Evolutionary conservation across 305 asterid genomes (phyloP).

Genomic region (Fraxinus albicans): DNA sequence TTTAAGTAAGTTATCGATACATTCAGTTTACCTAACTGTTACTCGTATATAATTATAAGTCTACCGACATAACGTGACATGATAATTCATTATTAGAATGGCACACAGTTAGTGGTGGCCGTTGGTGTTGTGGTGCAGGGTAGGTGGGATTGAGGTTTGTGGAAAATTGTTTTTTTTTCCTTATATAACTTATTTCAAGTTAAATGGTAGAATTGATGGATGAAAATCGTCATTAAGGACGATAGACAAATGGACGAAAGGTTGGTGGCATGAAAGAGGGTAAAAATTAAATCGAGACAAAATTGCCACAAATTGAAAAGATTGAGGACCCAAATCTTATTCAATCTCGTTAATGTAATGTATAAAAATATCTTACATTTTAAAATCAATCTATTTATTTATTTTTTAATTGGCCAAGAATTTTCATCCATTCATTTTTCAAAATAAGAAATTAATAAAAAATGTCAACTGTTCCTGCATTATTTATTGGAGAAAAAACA

Average conservation of each 20-base stretch:
- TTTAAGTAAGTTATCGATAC: background rate
- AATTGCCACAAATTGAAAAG: too few species aligned
- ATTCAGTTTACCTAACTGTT: background rate
- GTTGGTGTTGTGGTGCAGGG: background rate
- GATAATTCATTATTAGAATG: background rate
- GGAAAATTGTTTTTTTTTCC: background rate
- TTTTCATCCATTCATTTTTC: background rate
- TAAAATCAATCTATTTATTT: background rate
- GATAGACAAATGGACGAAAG: background rate
- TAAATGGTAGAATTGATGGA: background rate
- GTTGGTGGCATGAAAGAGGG: background rate
- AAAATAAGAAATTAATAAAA: background rate
- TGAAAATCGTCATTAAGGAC: background rate
- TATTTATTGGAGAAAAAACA: conserved; percentile 20
- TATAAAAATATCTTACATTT: background rate
- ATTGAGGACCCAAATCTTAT: background rate
- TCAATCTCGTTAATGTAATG: background rate
- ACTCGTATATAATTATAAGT: background rate
- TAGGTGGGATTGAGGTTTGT: background rate
- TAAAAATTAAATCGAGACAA: background rate
- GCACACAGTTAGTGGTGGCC: background rate
- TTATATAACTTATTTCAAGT: background rate
- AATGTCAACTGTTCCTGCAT: background rate
- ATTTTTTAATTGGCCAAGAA: background rate
- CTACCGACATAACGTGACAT: background rate